phyloP scores from a whole-genome alignment of 352 stramenopile genomes.

The Globisporangium takayamanum region DNA sequence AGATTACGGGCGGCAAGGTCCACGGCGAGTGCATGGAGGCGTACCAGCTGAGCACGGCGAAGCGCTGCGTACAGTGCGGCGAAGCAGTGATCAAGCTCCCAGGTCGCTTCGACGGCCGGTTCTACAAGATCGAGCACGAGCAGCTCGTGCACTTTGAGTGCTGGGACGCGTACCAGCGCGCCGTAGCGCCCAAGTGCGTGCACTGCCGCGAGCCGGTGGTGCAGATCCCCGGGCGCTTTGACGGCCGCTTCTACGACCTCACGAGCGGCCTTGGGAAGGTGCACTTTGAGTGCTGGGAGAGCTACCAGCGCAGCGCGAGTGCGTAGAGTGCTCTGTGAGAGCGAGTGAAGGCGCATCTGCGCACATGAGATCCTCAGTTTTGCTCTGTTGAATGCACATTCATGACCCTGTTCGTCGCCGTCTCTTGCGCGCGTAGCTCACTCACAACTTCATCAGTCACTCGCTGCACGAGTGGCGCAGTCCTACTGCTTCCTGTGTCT shows the following conservation, averaged over 20 bases:
- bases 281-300: conserved; percentile 84
- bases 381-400: not conserved
- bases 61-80: conserved; percentile 64
- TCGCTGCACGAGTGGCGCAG: not conserved
- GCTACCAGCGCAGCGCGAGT: conserved; percentile 35
- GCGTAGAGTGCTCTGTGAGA: not conserved
- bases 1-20: conserved; percentile 65
- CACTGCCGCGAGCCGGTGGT: conserved; percentile 63
- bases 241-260: conserved; percentile 82
- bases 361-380: not conserved
- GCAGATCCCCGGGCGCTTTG: conserved; percentile 60
- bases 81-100: conserved; percentile 66
- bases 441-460: not conserved
- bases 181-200: conserved; percentile 68
- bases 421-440: not conserved
- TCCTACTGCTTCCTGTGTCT: not conserved
- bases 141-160: conserved; percentile 82
- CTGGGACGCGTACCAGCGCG: conserved; percentile 75
- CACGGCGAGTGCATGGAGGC: conserved; percentile 82
- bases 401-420: not conserved
- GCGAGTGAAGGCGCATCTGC: not conserved
- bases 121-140: conserved; percentile 76
- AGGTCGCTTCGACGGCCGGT: conserved; percentile 70
- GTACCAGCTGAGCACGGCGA: conserved; percentile 63
- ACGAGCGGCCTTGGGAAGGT: conserved; percentile 71